Evolutionary conservation across 1,284 basidiomycete species (phyloP), one percentile per base, ranked within the genome.

Genomic region (Ganoderma meredithae): DNA sequence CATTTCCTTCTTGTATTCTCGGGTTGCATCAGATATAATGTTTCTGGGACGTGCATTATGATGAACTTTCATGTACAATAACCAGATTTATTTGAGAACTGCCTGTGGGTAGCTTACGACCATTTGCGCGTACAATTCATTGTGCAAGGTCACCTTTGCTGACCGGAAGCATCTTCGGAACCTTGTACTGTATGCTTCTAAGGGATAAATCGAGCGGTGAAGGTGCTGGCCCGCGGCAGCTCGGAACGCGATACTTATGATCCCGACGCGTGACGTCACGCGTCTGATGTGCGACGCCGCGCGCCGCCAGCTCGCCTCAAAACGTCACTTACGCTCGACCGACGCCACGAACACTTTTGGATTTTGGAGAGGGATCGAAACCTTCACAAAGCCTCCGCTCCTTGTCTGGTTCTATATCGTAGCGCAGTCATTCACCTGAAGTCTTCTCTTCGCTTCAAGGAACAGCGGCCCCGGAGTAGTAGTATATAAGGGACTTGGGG

Each of bases 181-280:
- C n/a, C 44, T 47, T 27, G 60, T 40, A 8, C n/a, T 27, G 60
- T 40, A 8, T 41, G 17, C 27, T 44, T 44, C 43, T 17, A 31
- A 17, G 43, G n/a, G 43, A 44, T 44, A 19, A 19, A 44, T 44
- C n/a, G 15, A 3, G 43, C 3, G 43, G 43, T 6, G 43, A 19
- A 17, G 55, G 31, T 15, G 36, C 44, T 41, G 40, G 36, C n/a
- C 8, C 33, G 33, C 33, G 33, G 33, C 33, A 8, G 33, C n/a
- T 31, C 1, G 3, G 27, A 31, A 36, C 40, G 33, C 25, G 49
- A 49, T 12, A n/a, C n/a, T n/a, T n/a, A 56, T 41, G 40, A 12
- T 41, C 19, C 5, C 17, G 47, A 65, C 64, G 64, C 64, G 64
- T 65, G 64, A 65, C 59, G 64, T 65, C 64, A 65, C 64, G 64